Conservation (phyloP, 108 stramenopile species). For the Parietichytrium sp. region DNA sequence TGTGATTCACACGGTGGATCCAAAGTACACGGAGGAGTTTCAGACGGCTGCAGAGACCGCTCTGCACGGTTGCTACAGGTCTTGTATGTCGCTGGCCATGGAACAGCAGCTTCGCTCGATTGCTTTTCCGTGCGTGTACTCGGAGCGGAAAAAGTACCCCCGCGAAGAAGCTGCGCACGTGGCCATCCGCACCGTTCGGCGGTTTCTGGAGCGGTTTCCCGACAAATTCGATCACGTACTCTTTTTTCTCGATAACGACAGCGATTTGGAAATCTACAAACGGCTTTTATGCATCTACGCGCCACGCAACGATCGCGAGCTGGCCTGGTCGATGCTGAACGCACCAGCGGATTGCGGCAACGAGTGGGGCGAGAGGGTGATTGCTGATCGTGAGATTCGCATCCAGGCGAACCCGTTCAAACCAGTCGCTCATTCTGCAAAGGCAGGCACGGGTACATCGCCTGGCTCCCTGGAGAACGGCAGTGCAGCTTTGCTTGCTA, state of each 20-base stretch:
- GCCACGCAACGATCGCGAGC: neutral
- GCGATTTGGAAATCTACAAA: neutral
- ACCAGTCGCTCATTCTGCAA: neutral
- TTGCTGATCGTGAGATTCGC: neutral
- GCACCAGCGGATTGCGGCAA: neutral
- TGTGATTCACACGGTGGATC: constrained; percentile 9
- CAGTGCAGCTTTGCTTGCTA: too few relatives aligned
- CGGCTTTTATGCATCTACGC: neutral
- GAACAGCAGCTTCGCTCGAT: neutral
- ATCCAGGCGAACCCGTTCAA: neutral
- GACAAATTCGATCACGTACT: constrained; percentile 7
- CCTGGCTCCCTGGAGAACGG: too few relatives aligned
- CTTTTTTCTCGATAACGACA: neutral
- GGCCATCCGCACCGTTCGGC: constrained; percentile 2
- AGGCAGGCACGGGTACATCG: neutral
- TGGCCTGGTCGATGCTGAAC: neutral
- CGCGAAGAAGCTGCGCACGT: neutral
- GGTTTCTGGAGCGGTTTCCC: constrained; percentile 9
- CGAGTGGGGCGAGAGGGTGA: constrained; percentile 16
- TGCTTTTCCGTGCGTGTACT: neutral
- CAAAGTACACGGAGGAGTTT: neutral
- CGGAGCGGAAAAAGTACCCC: neutral
- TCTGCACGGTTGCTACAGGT: neutral
- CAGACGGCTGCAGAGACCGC: constrained; percentile 25
- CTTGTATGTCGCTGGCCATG: neutral